These are phyloP conservation scores for Triticum aestivum DNA, from an alignment of 176 grass and related monocot species.

Conservation along the genomic window IWGSC_CS_RefSeq_v2.1 NC_057801.1:178986844-178987343, in stretches of 20 bases:
- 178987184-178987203: slow-evolving; percentile 55
- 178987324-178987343: slow-evolving; percentile 1
- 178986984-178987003: slow-evolving; percentile 84
- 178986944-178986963: slow-evolving; percentile 9
- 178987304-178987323: slow-evolving; percentile 13
- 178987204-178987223: slow-evolving; percentile 67
- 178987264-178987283: slow-evolving; percentile 39
- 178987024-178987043: slow-evolving; percentile 81
- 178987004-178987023: slow-evolving; percentile 84
- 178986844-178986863: slow-evolving; percentile 79
- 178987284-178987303: neutral
- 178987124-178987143: slow-evolving; percentile 81
- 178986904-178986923: slow-evolving; percentile 21
- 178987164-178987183: slow-evolving; percentile 60
- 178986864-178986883: slow-evolving; percentile 84
- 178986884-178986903: neutral
- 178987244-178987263: slow-evolving; percentile 81
- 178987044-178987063: slow-evolving; percentile 21
- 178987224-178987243: slow-evolving; percentile 78
- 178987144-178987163: slow-evolving; percentile 73
- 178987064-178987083: slow-evolving; percentile 13
- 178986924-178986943: neutral
- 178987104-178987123: slow-evolving; percentile 80
- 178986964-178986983: slow-evolving; percentile 55
- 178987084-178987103: slow-evolving; percentile 12